Evolutionary conservation across 2,329 filamentous ascomycete genomes (phyloP).

Genomic region (Fusarium sp.): DNA sequence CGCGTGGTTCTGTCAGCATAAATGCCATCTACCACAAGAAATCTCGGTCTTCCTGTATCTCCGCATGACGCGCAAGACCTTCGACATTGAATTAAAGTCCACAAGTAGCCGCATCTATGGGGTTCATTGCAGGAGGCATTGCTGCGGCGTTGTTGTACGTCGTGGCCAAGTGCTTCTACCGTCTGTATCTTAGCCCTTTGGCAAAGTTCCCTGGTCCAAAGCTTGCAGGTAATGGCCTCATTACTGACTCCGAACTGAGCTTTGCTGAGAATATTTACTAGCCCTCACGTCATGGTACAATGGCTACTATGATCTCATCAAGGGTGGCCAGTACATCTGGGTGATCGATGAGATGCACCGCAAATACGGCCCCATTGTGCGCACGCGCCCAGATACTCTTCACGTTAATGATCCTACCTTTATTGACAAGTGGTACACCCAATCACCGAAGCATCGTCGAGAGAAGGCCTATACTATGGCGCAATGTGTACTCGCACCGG

Average conservation of each 20-base stretch:
- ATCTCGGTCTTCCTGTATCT: too few species aligned
- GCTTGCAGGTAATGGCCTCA: constrained; percentile 31
- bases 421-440: constrained; percentile 42
- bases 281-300: constrained; percentile 33
- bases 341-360: constrained; percentile 52
- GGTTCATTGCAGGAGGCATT: background rate
- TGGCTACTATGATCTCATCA: constrained; percentile 31
- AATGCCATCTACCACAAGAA: background rate
- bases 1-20: background rate
- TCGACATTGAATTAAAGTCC: background rate
- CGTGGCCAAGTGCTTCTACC: constrained; percentile 32
- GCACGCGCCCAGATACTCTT: constrained; percentile 48
- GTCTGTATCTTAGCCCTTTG: constrained; percentile 41
- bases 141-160: constrained; percentile 2
- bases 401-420: constrained; percentile 50
- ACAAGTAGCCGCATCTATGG: background rate
- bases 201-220: constrained; percentile 45
- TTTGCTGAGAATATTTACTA: background rate
- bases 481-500: constrained; percentile 2
- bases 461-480: constrained; percentile 32
- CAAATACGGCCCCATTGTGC: constrained; percentile 55
- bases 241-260: too few species aligned
- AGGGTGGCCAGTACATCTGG: constrained; percentile 38
- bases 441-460: constrained; percentile 18
- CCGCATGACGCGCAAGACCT: background rate